Percentiles rank a stretch among this genome's conserved stretches.
Conservation (phyloP, 352 stramenopile species). For the Phytophthora pinifolia region DNA sequence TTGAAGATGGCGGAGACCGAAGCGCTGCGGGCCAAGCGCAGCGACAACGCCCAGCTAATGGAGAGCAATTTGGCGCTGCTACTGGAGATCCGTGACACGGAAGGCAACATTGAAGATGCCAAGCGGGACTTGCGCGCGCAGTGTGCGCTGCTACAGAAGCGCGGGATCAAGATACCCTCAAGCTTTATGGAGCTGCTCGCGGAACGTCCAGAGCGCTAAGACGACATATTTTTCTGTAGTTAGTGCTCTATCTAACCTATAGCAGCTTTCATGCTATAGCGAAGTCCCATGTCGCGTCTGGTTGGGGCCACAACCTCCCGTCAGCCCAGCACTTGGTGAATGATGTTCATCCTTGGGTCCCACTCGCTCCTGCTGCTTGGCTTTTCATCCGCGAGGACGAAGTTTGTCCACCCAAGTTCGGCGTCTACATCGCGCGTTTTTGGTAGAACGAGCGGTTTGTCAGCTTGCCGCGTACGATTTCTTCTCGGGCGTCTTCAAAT, state of each 20-base stretch:
- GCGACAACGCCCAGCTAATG: conserved; percentile 56
- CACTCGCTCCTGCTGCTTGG: conserved; percentile 23
- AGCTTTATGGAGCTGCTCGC: conserved; percentile 37
- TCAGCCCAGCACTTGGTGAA: conserved; percentile 43
- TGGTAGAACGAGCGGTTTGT: conserved; percentile 43
- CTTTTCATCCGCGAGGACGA: conserved; percentile 23
- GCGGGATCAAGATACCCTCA: conserved; percentile 28
- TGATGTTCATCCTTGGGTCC: conserved; percentile 32
- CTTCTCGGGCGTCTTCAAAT: conserved; percentile 42
- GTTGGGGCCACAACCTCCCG: conserved; percentile 34
- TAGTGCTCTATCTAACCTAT: background rate
- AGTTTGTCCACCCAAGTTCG: conserved; percentile 9
- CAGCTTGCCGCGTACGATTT: conserved; percentile 50
- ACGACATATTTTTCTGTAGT: background rate
- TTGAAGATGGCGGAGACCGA: conserved; percentile 19
- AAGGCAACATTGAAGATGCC: conserved; percentile 38
- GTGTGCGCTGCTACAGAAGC: conserved; percentile 28
- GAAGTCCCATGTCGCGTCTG: background rate
- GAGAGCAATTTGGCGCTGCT: conserved; percentile 51
- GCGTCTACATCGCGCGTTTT: conserved; percentile 30
- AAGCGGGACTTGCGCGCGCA: conserved; percentile 31
- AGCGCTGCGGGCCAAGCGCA: conserved; percentile 33
- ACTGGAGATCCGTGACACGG: conserved; percentile 49
- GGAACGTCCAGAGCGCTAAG: conserved; percentile 1
- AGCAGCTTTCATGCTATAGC: background rate